These are phyloP conservation scores for Trichoderma sp. DNA, from an alignment of 2,329 filamentous ascomycete species.

Conservation along the genomic window DNA sequence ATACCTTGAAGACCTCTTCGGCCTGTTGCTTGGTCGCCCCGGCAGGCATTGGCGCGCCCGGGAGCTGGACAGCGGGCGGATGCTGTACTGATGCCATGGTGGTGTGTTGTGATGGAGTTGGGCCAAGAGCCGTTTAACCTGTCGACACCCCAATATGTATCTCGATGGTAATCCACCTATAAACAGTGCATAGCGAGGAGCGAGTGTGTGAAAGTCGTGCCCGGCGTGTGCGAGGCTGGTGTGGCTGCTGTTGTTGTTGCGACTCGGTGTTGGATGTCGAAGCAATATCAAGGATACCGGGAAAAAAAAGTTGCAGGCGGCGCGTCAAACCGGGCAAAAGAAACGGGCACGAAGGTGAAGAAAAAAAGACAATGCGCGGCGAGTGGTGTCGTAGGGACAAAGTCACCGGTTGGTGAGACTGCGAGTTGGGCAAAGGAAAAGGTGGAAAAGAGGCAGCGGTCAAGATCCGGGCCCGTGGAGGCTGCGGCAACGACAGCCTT, in stretches of 20 bases:
- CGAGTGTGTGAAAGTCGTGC: conserved; percentile 2
- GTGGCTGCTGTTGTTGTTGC: conserved; percentile 24
- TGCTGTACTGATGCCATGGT: conserved; percentile 80
- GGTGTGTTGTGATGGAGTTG: conserved; percentile 29
- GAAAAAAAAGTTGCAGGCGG: conserved; percentile 13
- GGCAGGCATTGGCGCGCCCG: conserved; percentile 59
- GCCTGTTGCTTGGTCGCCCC: conserved; percentile 74
- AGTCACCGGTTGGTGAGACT: conserved; percentile 29
- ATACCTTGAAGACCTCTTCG: conserved; percentile 69
- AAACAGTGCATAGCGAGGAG: conserved; percentile 40
- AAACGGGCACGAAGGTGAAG: background rate
- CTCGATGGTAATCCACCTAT: conserved; percentile 29
- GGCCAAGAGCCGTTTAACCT: conserved; percentile 16
- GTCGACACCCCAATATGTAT: conserved; percentile 26
- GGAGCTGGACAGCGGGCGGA: conserved; percentile 65
- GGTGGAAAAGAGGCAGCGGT: background rate
- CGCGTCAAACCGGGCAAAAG: conserved; percentile 28
- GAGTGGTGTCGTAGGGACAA: conserved; percentile 21
- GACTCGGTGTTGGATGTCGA: conserved; percentile 4
- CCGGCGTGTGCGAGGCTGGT: conserved; percentile 27
- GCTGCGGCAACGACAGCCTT: conserved; percentile 16
- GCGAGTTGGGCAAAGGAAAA: conserved; percentile 26
- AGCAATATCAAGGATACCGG: background rate
- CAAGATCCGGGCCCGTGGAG: background rate
- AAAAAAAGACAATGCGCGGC: conserved; percentile 21